Conservation (phyloP, 441 rosid species). For the Populus hybrid region DNA sequence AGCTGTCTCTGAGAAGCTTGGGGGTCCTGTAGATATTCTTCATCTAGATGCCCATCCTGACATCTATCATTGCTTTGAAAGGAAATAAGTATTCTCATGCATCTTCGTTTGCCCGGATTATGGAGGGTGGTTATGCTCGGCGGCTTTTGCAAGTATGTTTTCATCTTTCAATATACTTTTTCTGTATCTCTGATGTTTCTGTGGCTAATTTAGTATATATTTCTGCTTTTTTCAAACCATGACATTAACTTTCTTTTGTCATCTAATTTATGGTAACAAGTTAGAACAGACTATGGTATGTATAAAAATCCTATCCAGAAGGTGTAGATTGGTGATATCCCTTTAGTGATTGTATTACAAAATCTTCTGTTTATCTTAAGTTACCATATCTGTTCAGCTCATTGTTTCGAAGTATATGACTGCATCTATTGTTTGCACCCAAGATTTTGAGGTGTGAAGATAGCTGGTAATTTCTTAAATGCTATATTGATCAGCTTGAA, state of each 20-base stretch:
- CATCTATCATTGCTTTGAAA: conserved; percentile 79
- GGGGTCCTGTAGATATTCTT: conserved; percentile 92
- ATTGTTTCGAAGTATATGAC: neutral
- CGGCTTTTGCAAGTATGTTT: conserved; percentile 78
- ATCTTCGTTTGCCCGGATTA: conserved; percentile 95
- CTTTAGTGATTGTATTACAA: neutral
- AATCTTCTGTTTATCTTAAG: neutral
- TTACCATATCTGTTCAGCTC: neutral
- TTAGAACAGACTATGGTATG: neutral
- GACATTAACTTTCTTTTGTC: neutral
- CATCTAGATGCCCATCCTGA: conserved; percentile 99
- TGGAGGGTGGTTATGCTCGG: conserved; percentile 97
- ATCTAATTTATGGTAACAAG: neutral
- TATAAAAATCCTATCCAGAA: neutral
- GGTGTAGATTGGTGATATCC: neutral
- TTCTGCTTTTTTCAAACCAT: neutral
- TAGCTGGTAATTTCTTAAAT: neutral
- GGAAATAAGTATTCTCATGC: conserved; percentile 96
- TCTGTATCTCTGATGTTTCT: neutral
- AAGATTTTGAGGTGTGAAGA: neutral
- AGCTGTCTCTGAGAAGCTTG: conserved; percentile 95
- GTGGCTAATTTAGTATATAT: neutral
- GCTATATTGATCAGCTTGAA: neutral
- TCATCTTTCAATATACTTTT: neutral
- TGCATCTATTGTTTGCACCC: neutral